These are phyloP conservation scores for Durotheca rogersii DNA, from an alignment of 495 filamentous ascomycete genomes.

Conservation along the genomic window DNA sequence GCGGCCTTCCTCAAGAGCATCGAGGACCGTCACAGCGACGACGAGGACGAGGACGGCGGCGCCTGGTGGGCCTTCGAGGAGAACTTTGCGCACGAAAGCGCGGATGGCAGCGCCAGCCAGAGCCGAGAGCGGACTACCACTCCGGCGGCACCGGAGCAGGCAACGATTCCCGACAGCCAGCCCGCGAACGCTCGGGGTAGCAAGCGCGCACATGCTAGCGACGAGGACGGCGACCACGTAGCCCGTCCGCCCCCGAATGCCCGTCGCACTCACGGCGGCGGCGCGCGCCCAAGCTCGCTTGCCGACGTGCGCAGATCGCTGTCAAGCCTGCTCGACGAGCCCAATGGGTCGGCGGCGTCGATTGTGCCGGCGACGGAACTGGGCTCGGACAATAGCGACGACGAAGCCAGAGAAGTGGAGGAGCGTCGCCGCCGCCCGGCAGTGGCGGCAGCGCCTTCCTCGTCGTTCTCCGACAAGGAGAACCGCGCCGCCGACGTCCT, in stretches of 20 bases:
- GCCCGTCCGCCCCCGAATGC: conserved; percentile 59
- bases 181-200: conserved; percentile 32
- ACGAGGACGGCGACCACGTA: conserved; percentile 58
- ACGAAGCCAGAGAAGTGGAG: too few relatives aligned
- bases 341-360: conserved; percentile 48
- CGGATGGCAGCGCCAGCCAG: conserved; percentile 42
- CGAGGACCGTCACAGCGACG: conserved; percentile 77
- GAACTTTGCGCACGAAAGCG: conserved; percentile 52
- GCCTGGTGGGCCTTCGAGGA: conserved; percentile 76
- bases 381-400: conserved; percentile 46
- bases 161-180: conserved; percentile 50
- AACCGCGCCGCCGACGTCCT: conserved; percentile 46
- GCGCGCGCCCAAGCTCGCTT: conserved; percentile 64
- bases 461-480: conserved; percentile 42
- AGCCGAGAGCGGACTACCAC: conserved; percentile 19
- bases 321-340: conserved; percentile 78
- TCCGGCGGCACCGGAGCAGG: conserved; percentile 2
- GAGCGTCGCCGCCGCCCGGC: too few relatives aligned
- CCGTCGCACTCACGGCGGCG: conserved; percentile 61
- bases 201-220: conserved; percentile 32
- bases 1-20: conserved; percentile 85
- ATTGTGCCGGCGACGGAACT: conserved; percentile 48
- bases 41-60: conserved; percentile 77
- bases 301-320: conserved; percentile 77
- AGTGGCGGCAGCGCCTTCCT: conserved; percentile 14